Percentiles rank a stretch among this genome's conserved stretches.
phyloP scores from a whole-genome alignment of 768 basidiomycete genomes.

The Ramaria sp. region DNA sequence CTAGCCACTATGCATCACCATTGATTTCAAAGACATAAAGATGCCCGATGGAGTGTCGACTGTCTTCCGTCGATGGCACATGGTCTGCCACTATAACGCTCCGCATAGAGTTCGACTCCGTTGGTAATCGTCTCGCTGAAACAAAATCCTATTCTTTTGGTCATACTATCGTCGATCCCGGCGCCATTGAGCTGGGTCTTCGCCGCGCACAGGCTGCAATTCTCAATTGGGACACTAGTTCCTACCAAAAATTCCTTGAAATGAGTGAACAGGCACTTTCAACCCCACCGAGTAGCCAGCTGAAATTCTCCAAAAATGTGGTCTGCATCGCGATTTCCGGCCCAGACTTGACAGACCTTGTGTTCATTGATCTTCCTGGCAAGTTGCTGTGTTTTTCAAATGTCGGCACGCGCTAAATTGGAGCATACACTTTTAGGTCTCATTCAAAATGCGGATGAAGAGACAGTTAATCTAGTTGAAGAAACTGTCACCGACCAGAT shows the following conservation, averaged over 20 bases:
- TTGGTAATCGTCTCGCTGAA: conserved; percentile 19
- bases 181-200: conserved; percentile 38
- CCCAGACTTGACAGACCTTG: conserved; percentile 44
- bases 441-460: conserved; percentile 52
- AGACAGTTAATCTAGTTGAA: no score
- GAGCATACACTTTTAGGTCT: conserved; percentile 31
- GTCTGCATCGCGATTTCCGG: conserved; percentile 17
- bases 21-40: conserved; percentile 12
- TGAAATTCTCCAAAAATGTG: conserved; percentile 31
- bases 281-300: background rate
- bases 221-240: conserved; percentile 27
- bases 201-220: conserved; percentile 52
- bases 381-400: background rate
- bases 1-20: background rate
- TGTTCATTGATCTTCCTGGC: conserved; percentile 57
- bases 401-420: conserved; percentile 18
- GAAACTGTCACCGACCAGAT: no score
- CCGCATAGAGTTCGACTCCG: conserved; percentile 26
- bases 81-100: conserved; percentile 30
- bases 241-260: conserved; percentile 9
- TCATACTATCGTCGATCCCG: conserved; percentile 25
- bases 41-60: conserved; percentile 27
- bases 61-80: conserved; percentile 13
- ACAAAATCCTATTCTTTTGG: conserved; percentile 32
- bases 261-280: conserved; percentile 9